A percentile compares a stretch with the other conserved stretches of the same genome.
Evolutionary conservation across 2,329 filamentous ascomycete species (phyloP).

Genomic region (Ceratocystis huliohia): DNA sequence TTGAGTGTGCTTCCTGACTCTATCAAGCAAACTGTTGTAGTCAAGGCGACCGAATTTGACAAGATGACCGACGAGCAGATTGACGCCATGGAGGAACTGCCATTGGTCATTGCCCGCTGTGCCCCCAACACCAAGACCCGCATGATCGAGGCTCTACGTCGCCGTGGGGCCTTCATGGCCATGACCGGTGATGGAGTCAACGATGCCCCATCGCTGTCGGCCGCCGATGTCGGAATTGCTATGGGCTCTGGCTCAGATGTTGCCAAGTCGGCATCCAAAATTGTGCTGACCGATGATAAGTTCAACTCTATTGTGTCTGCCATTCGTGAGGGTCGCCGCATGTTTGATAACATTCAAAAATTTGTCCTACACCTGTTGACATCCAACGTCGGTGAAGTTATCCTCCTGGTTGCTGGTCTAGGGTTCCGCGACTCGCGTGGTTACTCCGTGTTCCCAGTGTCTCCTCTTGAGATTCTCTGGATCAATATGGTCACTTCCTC

Average conservation of each 20-base stretch:
- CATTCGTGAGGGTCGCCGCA: constrained; percentile 68
- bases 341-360: constrained; percentile 84
- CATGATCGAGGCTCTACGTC: constrained; percentile 79
- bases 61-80: constrained; percentile 62
- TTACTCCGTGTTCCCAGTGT: constrained; percentile 73
- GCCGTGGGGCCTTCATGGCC: constrained; percentile 61
- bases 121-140: constrained; percentile 77
- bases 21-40: constrained; percentile 56
- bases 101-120: constrained; percentile 71
- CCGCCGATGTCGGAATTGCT: constrained; percentile 74
- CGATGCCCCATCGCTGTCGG: constrained; percentile 68
- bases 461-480: constrained; percentile 80
- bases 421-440: constrained; percentile 60
- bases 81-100: constrained; percentile 60
- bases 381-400: constrained; percentile 74
- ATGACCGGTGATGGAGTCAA: constrained; percentile 89
- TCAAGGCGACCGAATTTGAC: constrained; percentile 69
- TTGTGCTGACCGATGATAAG: constrained; percentile 78
- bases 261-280: constrained; percentile 67
- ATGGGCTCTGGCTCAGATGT: constrained; percentile 86
- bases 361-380: constrained; percentile 70
- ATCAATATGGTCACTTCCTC: constrained; percentile 89
- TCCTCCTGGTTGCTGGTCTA: constrained; percentile 67
- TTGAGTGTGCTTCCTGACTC: constrained; percentile 45
- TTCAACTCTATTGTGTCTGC: constrained; percentile 77